phyloP scores from a whole-genome alignment of 805 yeast genomes.

The Wickerhamomyces silvicola region DNA sequence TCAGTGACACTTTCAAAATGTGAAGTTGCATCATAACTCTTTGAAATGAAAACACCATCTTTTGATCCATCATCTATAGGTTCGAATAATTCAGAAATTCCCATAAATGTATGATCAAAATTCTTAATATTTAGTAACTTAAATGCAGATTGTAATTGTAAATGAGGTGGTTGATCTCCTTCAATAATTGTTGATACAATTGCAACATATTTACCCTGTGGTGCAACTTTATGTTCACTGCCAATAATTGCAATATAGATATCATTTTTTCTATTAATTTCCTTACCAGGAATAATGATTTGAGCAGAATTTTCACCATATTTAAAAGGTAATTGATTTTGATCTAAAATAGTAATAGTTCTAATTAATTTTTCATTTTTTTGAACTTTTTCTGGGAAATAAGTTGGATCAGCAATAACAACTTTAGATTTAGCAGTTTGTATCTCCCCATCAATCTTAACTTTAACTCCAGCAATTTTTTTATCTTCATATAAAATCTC shows the following conservation, averaged over 20 bases:
- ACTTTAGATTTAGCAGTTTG: constrained; percentile 78
- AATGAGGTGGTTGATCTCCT: constrained; percentile 89
- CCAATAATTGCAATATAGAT: constrained; percentile 91
- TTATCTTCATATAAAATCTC: constrained; percentile 74
- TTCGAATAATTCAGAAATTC: constrained; percentile 84
- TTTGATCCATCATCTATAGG: constrained; percentile 78
- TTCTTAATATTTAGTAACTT: constrained; percentile 72
- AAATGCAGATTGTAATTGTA: constrained; percentile 91
- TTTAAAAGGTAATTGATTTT: constrained; percentile 82
- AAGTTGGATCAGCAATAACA: constrained; percentile 96
- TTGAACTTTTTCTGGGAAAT: constrained; percentile 65
- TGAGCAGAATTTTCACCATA: constrained; percentile 83
- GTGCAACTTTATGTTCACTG: constrained; percentile 81
- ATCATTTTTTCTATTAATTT: constrained; percentile 86
- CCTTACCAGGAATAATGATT: constrained; percentile 94
- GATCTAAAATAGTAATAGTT: constrained; percentile 73
- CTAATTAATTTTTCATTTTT: constrained; percentile 33
- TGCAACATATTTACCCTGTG: constrained; percentile 85
- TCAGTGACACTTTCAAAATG: constrained; percentile 96
- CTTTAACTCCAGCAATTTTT: constrained; percentile 77
- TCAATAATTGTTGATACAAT: constrained; percentile 92
- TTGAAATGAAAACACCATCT: constrained; percentile 76
- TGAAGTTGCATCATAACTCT: constrained; percentile 88
- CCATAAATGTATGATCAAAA: constrained; percentile 61
- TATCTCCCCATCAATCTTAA: constrained; percentile 65